A percentile compares a stretch with the other conserved stretches of the same genome.
phyloP scores from a whole-genome alignment of 495 filamentous ascomycete genomes.

The Friedmanniomyces simplex region DNA sequence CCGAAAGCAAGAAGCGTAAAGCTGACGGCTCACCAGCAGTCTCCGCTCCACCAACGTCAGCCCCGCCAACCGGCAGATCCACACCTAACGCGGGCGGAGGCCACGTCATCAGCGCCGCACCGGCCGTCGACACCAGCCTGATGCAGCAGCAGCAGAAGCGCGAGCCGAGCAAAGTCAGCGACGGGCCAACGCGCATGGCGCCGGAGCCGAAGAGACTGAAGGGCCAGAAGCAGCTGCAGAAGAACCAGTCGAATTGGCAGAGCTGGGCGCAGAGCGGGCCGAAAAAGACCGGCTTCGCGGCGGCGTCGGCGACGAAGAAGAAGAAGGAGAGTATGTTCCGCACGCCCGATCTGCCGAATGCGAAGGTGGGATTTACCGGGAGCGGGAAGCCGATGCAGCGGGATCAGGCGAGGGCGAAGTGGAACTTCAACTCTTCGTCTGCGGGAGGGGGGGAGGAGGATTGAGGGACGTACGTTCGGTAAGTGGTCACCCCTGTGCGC shows the following conservation, averaged over 20 bases:
- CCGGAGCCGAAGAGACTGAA: conserved; percentile 76
- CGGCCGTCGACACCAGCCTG: conserved; percentile 70
- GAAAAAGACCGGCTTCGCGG: conserved; percentile 35
- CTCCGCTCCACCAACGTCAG: conserved; percentile 23
- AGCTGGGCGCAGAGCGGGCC: conserved; percentile 68
- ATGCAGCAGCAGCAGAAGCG: conserved; percentile 60
- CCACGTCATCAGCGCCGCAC: conserved; percentile 79
- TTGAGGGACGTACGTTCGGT: conserved; percentile 3
- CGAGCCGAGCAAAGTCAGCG: conserved; percentile 54
- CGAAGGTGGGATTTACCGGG: conserved; percentile 83
- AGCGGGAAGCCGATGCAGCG: conserved; percentile 92
- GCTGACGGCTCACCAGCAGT: conserved; percentile 64
- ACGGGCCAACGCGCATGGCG: conserved; percentile 53
- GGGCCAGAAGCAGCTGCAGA: conserved; percentile 79
- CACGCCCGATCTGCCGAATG: conserved; percentile 41
- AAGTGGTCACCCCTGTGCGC: conserved; percentile 19
- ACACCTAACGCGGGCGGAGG: background rate
- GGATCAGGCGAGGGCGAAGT: conserved; percentile 68
- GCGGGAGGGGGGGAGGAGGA: conserved; percentile 69
- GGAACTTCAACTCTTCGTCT: conserved; percentile 61
- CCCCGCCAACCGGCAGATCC: conserved; percentile 1
- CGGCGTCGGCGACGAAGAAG: conserved; percentile 46
- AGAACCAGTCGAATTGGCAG: conserved; percentile 88
- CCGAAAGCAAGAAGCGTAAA: conserved; percentile 75
- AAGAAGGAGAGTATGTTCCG: conserved; percentile 98